A percentile compares a stretch with the other conserved stretches of the same genome.
Evolutionary conservation across 257 asterid genomes (phyloP).

Genomic region (Scutellaria baicalensis): DNA sequence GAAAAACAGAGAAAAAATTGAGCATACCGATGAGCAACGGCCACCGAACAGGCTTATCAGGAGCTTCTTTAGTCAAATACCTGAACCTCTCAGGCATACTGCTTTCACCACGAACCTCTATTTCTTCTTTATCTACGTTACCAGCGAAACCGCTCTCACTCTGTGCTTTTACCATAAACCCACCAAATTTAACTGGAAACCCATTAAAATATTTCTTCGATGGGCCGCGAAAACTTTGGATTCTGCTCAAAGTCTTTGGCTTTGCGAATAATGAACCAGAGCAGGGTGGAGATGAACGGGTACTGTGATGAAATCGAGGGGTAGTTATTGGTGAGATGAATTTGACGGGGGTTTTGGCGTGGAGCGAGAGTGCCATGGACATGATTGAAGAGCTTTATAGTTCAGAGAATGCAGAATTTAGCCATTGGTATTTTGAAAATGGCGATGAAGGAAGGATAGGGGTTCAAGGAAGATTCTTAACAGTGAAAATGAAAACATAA

Average conservation of each 20-base stretch:
- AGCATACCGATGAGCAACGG: constrained; percentile 69
- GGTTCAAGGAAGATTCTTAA: background rate
- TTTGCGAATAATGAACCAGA: constrained; percentile 9
- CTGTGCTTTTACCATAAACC: constrained; percentile 35
- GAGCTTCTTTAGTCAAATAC: constrained; percentile 65
- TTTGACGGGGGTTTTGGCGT: constrained; percentile 22
- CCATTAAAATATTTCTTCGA: constrained; percentile 14
- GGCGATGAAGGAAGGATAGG: background rate
- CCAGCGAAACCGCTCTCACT: constrained; percentile 22
- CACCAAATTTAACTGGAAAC: constrained; percentile 22
- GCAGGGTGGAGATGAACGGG: constrained; percentile 9
- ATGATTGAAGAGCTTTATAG: constrained; percentile 16
- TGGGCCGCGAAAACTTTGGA: constrained; percentile 23
- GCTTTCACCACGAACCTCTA: constrained; percentile 57
- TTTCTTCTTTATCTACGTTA: constrained; percentile 30
- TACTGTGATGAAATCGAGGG: constrained; percentile 13
- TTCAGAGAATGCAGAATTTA: constrained; percentile 10
- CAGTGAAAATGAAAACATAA: no score
- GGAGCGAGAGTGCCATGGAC: constrained; percentile 42
- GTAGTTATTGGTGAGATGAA: constrained; percentile 13
- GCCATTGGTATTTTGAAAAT: constrained; percentile 16
- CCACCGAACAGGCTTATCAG: constrained; percentile 76
- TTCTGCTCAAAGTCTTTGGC: constrained; percentile 17
- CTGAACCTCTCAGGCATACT: constrained; percentile 87
- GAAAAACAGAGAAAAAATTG: background rate